Base-by-base conservation (phyloP, 306 rosid genomes). In the Ormosia semicastrata region DNA sequence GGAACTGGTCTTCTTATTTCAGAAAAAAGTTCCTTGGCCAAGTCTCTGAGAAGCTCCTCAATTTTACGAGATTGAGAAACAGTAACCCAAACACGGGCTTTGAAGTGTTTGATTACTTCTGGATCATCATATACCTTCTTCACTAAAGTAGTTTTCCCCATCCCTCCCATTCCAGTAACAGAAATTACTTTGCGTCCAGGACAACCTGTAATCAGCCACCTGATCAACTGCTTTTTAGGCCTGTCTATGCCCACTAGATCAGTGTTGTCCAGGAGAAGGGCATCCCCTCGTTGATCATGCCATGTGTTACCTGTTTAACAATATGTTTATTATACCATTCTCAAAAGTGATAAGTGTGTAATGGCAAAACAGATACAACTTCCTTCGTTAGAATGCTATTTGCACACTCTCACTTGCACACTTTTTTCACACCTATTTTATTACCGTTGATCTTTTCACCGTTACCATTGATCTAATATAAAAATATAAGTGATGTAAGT, bases 101-200 rank as follows among this genome's bases (percentile, higher is more conserved):
- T 86, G 82, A 89, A 91, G 66, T 82, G 86, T 39, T 64, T 86
- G 71, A 73, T 86, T 32, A 91, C 90, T 47, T 57, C 73, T 18
- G 79, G 75, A 81, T 87, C 91, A 81, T 89, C 88, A n/a, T 80
- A 91, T 30, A 86, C 92, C 75, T 86, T 76, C 76, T 87, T 82
- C 34, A 81, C 90, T 75, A 91, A 56, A 6, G 92, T 89, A 13
- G 91, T 91, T 63, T 91, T 91, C 36, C 94, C 94, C 87, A 87
- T 34, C 57, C 94, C 91, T 5, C 92, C 94, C 89, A 87, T 91
- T 14, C 91, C 94, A 4, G 87, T 83, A n/a, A 89, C 89, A 8
- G 86, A 84, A 29, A 87, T 81, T 24, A 85, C 90, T 52, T 76
- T 69, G 32, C 81, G 80, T 39, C 66, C 52, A 0, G 81, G 56